Evolutionary conservation across 2,329 filamentous ascomycete species (phyloP), one percentile per base, ranked within the genome.

Genomic region (Colletotrichum falcatum): DNA sequence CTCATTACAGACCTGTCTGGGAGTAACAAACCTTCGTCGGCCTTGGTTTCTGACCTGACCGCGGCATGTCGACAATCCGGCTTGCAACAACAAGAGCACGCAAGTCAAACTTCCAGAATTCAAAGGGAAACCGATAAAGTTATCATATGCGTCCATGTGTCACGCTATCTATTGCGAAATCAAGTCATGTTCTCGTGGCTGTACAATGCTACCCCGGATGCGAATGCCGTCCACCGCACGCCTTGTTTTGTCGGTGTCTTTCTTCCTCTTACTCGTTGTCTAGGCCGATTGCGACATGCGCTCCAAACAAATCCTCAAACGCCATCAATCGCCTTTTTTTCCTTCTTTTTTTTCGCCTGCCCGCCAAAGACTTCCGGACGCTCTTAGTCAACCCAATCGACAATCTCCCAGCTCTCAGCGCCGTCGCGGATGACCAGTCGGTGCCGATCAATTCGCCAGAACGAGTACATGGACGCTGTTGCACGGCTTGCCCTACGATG

Each of bases 391-490:
- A 79, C 78, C 91, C 90, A 93, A 49, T 87, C 83, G 48, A 81
- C 81, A 73, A 94, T 86, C 61, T 87, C 84, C 90, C 92, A 96
- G 54, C 82, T 85, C 73, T 85, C 79, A 46, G 87, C 88, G 23
- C 87, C 88, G 76, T 95, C 90, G 30, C 86, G 84, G 72, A 97
- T 87, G 44, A 89, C 87, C 76, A 97, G 82, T 67, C 88, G 88
- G 75, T 91, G 86, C 73, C 92, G 90, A 76, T 92, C 90, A 76
- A 94, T 93, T 70, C 85, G 84, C 87, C 92, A 92, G 86, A 81
- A 92, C 80, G 80, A 88, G 81, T 86, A 92, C 81, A 84, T 88
- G 80, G 86, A 89, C 82, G 83, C 88, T 78, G 84, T 87, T 80
- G 81, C 90, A 79, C 89, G 88, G 85, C 82, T 93, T 78, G 86